phyloP scores from a whole-genome alignment of 208 protist species.

The Acanthamoeba healyi region DNA sequence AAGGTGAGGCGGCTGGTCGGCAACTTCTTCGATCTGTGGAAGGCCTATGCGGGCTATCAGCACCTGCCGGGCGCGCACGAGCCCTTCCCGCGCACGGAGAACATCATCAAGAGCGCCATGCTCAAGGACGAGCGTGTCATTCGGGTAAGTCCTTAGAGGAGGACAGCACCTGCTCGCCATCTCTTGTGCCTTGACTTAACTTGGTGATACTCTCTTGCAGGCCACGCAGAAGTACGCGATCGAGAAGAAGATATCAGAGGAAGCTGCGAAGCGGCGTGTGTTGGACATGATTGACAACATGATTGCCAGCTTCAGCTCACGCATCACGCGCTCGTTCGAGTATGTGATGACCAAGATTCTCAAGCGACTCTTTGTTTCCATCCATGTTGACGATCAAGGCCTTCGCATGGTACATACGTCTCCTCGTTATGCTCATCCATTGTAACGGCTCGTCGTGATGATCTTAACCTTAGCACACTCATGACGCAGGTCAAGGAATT shows the following conservation, averaged over 20 bases:
- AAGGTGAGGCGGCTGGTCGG: slow-evolving; percentile 14
- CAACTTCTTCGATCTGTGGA: slow-evolving; percentile 68
- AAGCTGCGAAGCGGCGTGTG: background rate
- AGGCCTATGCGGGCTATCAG: slow-evolving; percentile 22
- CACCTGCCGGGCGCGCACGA: slow-evolving; percentile 3
- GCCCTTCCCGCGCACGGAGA: slow-evolving; percentile 11
- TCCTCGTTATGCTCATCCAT: background rate
- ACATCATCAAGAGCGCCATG: slow-evolving; percentile 20
- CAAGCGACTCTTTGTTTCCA: slow-evolving; percentile 36
- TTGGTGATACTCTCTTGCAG: too few relatives aligned
- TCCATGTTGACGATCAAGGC: slow-evolving; percentile 39
- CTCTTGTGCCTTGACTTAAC: background rate
- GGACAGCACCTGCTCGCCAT: too few relatives aligned
- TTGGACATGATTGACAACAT: slow-evolving; percentile 7
- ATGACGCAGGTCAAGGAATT: slow-evolving; percentile 25
- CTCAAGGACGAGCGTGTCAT: background rate
- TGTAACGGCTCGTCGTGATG: too few relatives aligned
- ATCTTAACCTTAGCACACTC: too few relatives aligned
- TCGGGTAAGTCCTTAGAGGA: too few relatives aligned
- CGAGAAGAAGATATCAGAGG: slow-evolving; percentile 41
- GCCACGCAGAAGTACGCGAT: slow-evolving; percentile 40
- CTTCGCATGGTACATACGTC: background rate
- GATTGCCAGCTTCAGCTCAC: slow-evolving; percentile 19
- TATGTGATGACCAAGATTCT: slow-evolving; percentile 58
- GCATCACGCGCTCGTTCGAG: slow-evolving; percentile 37